phyloP scores from a whole-genome alignment of 257 asterid genomes.

The Phtheirospermum japonicum region DNA sequence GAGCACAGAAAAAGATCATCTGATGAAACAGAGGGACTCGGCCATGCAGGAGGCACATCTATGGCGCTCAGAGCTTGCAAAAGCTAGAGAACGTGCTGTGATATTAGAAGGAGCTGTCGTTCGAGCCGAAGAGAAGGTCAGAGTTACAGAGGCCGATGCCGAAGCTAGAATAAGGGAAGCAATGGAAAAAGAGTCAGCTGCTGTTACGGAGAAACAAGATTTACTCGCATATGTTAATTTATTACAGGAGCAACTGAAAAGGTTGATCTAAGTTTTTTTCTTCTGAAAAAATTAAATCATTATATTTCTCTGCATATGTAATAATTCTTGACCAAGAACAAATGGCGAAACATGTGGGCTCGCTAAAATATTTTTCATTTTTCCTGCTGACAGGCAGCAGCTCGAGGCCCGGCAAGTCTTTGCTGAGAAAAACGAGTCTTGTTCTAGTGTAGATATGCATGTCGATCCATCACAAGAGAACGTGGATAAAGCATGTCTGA shows the following conservation, averaged over 20 bases:
- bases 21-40: conserved; percentile 66
- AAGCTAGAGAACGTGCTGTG: conserved; percentile 88
- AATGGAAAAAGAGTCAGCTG: conserved; percentile 58
- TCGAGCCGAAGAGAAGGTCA: conserved; percentile 90
- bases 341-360: background rate
- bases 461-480: conserved; percentile 85
- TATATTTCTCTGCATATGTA: too few species aligned
- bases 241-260: conserved; percentile 79
- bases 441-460: conserved; percentile 63
- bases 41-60: conserved; percentile 86
- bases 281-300: background rate
- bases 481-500: conserved; percentile 90
- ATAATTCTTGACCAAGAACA: background rate
- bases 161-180: conserved; percentile 82
- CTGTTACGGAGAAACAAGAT: conserved; percentile 78
- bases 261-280: conserved; percentile 38
- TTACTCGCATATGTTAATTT: conserved; percentile 58
- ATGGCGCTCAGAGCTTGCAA: conserved; percentile 99
- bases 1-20: conserved; percentile 70
- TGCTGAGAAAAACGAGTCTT: conserved; percentile 66
- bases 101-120: conserved; percentile 94
- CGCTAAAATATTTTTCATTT: too few species aligned
- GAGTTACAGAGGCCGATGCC: conserved; percentile 77
- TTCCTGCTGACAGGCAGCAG: conserved; percentile 66
- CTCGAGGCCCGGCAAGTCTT: conserved; percentile 67